Base-by-base conservation (phyloP, 768 basidiomycete species). In the Tylopilus balloui region DNA sequence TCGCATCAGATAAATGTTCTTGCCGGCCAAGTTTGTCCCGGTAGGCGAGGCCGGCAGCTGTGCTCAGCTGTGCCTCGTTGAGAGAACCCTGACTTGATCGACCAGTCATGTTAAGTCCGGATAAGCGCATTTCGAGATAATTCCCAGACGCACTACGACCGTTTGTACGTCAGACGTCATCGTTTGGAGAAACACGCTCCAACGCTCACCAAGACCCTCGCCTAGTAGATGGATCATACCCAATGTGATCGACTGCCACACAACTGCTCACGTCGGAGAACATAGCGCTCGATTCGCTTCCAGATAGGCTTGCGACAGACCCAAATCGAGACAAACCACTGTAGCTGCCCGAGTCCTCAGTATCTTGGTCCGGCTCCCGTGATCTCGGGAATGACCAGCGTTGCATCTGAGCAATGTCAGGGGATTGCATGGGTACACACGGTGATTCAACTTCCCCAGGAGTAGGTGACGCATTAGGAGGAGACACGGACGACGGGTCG, bases 271-370 rank as follows among this genome's bases (percentile, higher is more conserved):
- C 68, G 5, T 79, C 77, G 8, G 78, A 72, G 42, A 70, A 78
- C 53, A 76, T 72, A 7, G 72, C 71, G 11, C 80, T 83, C 0
- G 81, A 70, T 11, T 83, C 80, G 60, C 81, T 83, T 21, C 80
- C 80, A 8, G 77, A 75, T 32, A 81, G 65, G 9, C 81, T 83
- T 4, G 76, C 76, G 50, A 84, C 76, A 3, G 82, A 84, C 4
- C 80, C 76, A 57, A 83, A 84, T 53, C 83, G 69, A 27, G 81
- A 74, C 8, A 74, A 28, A 4, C 28, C 69, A 34, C 71, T 73
- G 52, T 76, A 81, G 12, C 76, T 74, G 17, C 53, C 69, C 19
- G 79, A 74, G 46, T 80, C 81, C 45, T 82, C 79, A 8, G 68
- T 66, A 41, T 83, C 81, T 21, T 73, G 69, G 42, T 81, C 80